These are phyloP conservation scores for Lepiota venenata DNA, from an alignment of 768 basidiomycete species.

Conservation along the genomic window DNA sequence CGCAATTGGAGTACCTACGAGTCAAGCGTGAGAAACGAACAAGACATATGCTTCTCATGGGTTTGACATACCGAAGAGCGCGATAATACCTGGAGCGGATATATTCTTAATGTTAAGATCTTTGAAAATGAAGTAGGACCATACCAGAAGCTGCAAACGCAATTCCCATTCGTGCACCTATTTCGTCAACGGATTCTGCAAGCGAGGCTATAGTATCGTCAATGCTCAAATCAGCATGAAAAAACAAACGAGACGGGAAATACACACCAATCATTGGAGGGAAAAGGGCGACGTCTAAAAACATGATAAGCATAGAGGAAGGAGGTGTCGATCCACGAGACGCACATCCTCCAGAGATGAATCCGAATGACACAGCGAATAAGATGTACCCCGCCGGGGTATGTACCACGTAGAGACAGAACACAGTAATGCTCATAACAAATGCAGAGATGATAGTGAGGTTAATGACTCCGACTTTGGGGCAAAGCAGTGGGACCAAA, in stretches of 20 bases:
- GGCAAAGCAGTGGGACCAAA: constrained; percentile 38
- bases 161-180: constrained; percentile 52
- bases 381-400: constrained; percentile 30
- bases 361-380: constrained; percentile 41
- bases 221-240: no score
- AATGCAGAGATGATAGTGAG: constrained; percentile 31
- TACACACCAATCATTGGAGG: constrained; percentile 34
- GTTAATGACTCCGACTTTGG: constrained; percentile 37
- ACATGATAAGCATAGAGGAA: neutral
- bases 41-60: neutral
- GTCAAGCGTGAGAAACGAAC: neutral
- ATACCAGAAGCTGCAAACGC: constrained; percentile 45
- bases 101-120: neutral
- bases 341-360: constrained; percentile 44
- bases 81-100: constrained; percentile 24
- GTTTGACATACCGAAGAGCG: constrained; percentile 31
- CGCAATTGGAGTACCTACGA: constrained; percentile 42
- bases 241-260: neutral
- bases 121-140: constrained; percentile 7
- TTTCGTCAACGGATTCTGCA: constrained; percentile 42
- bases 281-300: constrained; percentile 36
- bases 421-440: constrained; percentile 31
- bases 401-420: constrained; percentile 38
- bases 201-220: constrained; percentile 22
- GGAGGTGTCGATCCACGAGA: neutral